Evolutionary conservation across 1,139 yeast species (phyloP).

Genomic region (Kodamaea anthophila): DNA sequence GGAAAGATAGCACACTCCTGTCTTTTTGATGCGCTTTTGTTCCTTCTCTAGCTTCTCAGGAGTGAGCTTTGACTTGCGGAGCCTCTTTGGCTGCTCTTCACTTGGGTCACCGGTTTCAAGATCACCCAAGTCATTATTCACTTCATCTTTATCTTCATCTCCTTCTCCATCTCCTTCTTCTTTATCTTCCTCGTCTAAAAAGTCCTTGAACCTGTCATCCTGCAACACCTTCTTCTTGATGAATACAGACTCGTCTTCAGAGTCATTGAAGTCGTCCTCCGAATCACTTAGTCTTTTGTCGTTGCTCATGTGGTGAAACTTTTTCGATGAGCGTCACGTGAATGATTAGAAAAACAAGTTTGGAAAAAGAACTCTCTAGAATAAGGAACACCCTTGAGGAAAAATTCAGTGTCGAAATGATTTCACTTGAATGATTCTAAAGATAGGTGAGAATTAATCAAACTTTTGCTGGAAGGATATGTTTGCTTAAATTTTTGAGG

Average conservation of each 20-base stretch:
- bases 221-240: constrained; percentile 7
- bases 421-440: too few species aligned
- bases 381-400: too few species aligned
- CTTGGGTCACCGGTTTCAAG: too few species aligned
- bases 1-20: constrained; percentile 90
- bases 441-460: too few species aligned
- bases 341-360: too few species aligned
- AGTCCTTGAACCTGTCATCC: constrained; percentile 9
- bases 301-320: not conserved
- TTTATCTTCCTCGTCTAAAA: constrained; percentile 10
- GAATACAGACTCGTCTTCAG: constrained; percentile 13
- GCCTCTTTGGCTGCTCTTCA: not conserved
- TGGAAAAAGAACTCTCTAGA: too few species aligned
- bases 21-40: constrained; percentile 53
- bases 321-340: not conserved
- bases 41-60: constrained; percentile 52
- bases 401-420: too few species aligned
- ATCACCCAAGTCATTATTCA: constrained; percentile 7
- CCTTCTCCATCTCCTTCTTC: constrained; percentile 15
- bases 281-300: constrained; percentile 3
- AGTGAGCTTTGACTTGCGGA: constrained; percentile 27
- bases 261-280: constrained; percentile 12
- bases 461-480: too few species aligned
- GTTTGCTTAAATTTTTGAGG: too few species aligned
- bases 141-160: constrained; percentile 18